These are phyloP conservation scores for Penicillium sp. DNA, from an alignment of 2,329 filamentous ascomycete species.

Conservation along the genomic window DNA sequence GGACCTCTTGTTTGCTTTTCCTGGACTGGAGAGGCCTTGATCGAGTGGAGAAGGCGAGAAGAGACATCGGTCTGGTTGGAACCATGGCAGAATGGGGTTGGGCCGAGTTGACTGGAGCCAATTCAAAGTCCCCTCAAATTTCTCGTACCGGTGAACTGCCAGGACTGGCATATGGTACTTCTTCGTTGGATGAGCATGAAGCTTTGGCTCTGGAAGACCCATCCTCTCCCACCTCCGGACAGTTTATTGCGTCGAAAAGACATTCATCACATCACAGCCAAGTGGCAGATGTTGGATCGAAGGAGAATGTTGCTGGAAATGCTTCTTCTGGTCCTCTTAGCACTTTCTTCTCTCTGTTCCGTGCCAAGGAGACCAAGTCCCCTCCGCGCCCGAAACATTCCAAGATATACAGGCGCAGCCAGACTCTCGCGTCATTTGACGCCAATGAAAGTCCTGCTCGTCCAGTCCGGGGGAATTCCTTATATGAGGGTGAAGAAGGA, in stretches of 20 bases:
- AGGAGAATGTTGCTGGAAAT: conserved; percentile 18
- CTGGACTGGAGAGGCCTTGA: conserved; percentile 94
- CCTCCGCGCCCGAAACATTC: conserved; percentile 46
- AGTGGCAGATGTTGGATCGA: conserved; percentile 9
- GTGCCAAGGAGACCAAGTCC: conserved; percentile 56
- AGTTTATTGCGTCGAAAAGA: conserved; percentile 22
- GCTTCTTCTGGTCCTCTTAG: conserved; percentile 55
- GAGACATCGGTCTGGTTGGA: conserved; percentile 88
- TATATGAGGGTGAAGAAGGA: conserved; percentile 48
- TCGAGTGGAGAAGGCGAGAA: conserved; percentile 87
- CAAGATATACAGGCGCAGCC: conserved; percentile 74
- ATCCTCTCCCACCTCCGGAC: conserved; percentile 17
- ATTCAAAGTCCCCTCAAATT: conserved; percentile 55
- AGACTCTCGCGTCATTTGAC: conserved; percentile 59
- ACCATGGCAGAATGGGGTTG: conserved; percentile 93
- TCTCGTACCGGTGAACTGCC: conserved; percentile 26
- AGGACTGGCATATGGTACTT: conserved; percentile 19
- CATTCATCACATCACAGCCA: conserved; percentile 6
- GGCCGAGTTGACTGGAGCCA: conserved; percentile 79
- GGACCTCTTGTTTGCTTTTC: conserved; percentile 94
- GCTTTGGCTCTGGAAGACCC: conserved; percentile 3
- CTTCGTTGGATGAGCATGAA: conserved; percentile 15
- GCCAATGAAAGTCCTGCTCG: conserved; percentile 18
- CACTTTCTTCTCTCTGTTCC: conserved; percentile 73
- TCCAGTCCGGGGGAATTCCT: conserved; percentile 52